Conservation (phyloP, 2,329 filamentous ascomycete species). For the Calonectria leucothoes region DNA sequence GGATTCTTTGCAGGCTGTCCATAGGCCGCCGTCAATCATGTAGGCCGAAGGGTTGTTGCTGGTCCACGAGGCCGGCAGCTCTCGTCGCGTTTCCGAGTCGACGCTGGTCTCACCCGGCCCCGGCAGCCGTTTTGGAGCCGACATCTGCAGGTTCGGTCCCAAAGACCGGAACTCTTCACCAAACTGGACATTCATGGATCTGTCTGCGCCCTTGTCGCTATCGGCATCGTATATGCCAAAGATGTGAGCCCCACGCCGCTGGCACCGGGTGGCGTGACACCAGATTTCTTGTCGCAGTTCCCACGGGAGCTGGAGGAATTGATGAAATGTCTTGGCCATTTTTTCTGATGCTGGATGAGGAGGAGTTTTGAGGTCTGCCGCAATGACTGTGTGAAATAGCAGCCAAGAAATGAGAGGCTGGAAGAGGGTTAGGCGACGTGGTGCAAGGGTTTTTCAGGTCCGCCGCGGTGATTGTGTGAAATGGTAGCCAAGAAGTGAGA, state of each 20-base stretch:
- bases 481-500: no score
- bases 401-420: no score
- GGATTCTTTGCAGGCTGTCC: slow-evolving; percentile 20
- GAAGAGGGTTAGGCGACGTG: no score
- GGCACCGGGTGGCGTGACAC: not conserved
- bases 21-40: slow-evolving; percentile 21
- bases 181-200: not conserved
- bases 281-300: slow-evolving; percentile 22
- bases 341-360: no score
- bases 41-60: slow-evolving; percentile 14
- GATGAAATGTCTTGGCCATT: slow-evolving; percentile 6
- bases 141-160: not conserved
- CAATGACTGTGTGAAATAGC: no score
- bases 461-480: no score
- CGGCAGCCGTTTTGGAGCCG: not conserved
- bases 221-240: not conserved
- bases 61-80: no score
- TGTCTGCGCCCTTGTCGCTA: not conserved
- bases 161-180: not conserved
- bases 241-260: slow-evolving; percentile 14
- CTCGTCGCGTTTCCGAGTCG: not conserved
- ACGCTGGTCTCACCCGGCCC: not conserved
- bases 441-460: no score
- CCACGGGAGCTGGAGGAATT: not conserved
- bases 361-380: no score